These are phyloP conservation scores for Dipteronia sinensis DNA, from an alignment of 345 rosid species.

Conservation along the genomic window DNA sequence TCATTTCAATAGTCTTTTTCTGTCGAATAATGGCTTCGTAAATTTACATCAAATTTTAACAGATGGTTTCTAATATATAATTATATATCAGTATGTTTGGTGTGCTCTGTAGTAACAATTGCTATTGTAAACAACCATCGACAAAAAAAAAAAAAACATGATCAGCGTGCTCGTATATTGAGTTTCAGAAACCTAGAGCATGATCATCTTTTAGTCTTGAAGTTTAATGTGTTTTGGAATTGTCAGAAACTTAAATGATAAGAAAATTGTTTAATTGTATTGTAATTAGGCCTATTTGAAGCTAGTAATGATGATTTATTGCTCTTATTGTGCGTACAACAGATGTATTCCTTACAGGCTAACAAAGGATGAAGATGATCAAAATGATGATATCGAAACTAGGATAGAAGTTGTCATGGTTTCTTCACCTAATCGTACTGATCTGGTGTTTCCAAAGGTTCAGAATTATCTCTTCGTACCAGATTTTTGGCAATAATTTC, in stretches of 20 bases:
- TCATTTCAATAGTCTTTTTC: too few species aligned
- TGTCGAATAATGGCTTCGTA: neutral
- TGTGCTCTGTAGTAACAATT: neutral
- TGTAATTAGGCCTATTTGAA: too few species aligned
- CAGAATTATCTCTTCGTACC: neutral
- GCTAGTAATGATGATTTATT: too few species aligned
- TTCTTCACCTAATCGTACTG: constrained; percentile 81
- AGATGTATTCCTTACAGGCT: constrained; percentile 86
- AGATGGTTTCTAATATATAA: neutral
- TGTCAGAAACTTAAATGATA: constrained; percentile 5
- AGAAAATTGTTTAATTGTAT: neutral
- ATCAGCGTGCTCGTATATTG: neutral
- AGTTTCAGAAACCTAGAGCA: neutral
- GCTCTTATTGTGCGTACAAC: constrained; percentile 1
- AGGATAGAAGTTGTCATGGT: constrained; percentile 73
- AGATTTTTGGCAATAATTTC: neutral
- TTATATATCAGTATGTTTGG: neutral
- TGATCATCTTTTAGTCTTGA: neutral
- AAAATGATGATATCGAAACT: constrained; percentile 36
- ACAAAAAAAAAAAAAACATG: too few species aligned
- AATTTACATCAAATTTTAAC: neutral
- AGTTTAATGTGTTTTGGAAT: constrained; percentile 1
- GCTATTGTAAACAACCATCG: too few species aligned
- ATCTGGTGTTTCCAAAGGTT: constrained; percentile 92
- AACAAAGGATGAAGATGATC: constrained; percentile 37